Evolutionary conservation across 202 grass and related monocot species (phyloP), one percentile per base, ranked within the genome.

Genomic region (Bolboschoenoplectus hybrid): DNA sequence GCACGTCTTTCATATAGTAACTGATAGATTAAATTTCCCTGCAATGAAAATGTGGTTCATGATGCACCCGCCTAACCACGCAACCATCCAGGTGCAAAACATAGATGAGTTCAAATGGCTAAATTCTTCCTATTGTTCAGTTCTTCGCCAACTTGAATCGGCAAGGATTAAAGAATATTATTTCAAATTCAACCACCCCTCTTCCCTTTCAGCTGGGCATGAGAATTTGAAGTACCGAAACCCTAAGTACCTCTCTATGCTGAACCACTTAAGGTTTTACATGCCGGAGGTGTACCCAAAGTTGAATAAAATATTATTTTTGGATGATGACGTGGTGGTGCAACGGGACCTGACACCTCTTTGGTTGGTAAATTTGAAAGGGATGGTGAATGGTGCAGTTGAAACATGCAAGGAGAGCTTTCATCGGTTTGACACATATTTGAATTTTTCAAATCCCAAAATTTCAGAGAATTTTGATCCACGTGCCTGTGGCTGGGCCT

Each of bases 341-440:
- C 93, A 98, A 85, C 93, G 88, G 87, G 93, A 98, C 84, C 87
- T 96, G 86, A 90, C 96, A 51, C 89, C 96, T 12, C 87, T 96
- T 26, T 98, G 93, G 93, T 87, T 85, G 52, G 47, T 96, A 60
- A 91, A 96, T 91, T 85, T 98, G 68, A 92, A 94, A 86, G 93
- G 93, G 76, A 96, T 98, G 93, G 96, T 98, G 80, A 96, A 94
- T 93, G 92, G 93, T 40, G 96, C 96, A 7, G 93, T 98, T 86
- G 96, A 98, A 91, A 96, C 93, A 51, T 98, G 96, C 76, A 98
- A 95, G 88, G 93, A 95, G 85, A 98, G 96, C 61, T 98, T 98
- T 81, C 96, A 98, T 82, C 87, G 96, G 63, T 98, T 95, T 44
- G 93, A 98, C 83, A 98, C 96, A 43, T 98, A 98, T 72, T 91